Conservation (phyloP, 2,329 filamentous ascomycete genomes). For the Alternaria sp. region DNA sequence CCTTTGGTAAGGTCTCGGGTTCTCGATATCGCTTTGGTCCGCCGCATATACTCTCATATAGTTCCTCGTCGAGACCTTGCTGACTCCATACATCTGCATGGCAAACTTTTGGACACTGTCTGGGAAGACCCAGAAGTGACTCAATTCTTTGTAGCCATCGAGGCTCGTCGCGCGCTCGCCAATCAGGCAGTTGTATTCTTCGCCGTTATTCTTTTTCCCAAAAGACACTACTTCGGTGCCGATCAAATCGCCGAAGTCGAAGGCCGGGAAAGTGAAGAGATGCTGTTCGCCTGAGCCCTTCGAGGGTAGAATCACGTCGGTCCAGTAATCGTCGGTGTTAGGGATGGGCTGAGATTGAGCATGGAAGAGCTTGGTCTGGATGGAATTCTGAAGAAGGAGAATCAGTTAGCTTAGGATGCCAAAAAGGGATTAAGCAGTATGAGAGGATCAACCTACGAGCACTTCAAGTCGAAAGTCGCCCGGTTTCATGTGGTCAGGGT, state of each 20-base stretch:
- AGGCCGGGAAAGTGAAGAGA: background rate
- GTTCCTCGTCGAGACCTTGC: background rate
- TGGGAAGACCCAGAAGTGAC: background rate
- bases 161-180: background rate
- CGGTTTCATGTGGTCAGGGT: background rate
- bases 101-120: background rate
- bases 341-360: constrained; percentile 1
- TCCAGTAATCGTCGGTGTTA: background rate
- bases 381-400: background rate
- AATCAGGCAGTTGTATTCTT: background rate
- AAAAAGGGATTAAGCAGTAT: background rate
- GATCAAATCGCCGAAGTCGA: background rate
- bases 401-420: background rate
- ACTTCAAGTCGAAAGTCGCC: background rate
- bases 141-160: background rate
- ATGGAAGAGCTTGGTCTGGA: background rate
- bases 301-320: background rate
- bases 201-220: background rate
- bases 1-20: background rate
- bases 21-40: background rate
- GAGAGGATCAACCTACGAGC: background rate
- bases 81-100: constrained; percentile 3
- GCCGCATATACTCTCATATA: background rate
- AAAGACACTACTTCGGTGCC: background rate
- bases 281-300: background rate